Evolutionary conservation across 768 basidiomycete genomes (phyloP), one percentile per base, ranked within the genome.

Genomic region (Phlebiopsis gigantea): DNA sequence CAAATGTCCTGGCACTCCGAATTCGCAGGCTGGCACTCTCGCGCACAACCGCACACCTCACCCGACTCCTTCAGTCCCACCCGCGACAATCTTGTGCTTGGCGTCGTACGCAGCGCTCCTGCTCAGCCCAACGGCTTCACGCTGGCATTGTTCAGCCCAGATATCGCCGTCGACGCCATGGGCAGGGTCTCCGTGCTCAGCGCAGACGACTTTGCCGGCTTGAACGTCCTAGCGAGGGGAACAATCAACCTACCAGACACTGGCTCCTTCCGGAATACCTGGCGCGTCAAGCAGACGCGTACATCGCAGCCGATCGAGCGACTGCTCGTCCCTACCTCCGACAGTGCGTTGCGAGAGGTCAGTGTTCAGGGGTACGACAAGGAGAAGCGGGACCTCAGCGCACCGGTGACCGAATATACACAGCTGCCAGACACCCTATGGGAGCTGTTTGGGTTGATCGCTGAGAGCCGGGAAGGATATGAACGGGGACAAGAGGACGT

Each of bases 331-430:
- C 49, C 56, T 17, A 46, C 7, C 4, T 4, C 57, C 3, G 31
- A 26, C 1, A 58, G 56, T 0, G 42, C 49, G 14, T 46, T 64
- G 52, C 52, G 47, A 47, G 41, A 64, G 46, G 62, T 56, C n/a
- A 62, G 65, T 46, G 65, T 66, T 22, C 61, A 66, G 53, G 65
- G 65, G 2, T 66, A 57, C 56, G 53, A 61, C 34, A 48, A 58
- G 29, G 59, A 56, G 42, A 54, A 49, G 46, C 55, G 54, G 34
- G 41, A 60, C 52, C 55, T 66, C 8, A 56, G 55, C 34, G 43
- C 53, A 28, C 57, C 61, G 2, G 65, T 66, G 39, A 61, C 56
- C 0, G 56, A 61, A 1, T 44, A 56, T 34, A 46, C 48, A 10
- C 50, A 62, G 47, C 52, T 66, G 28, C 65, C 63, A 5, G 41